These are phyloP conservation scores for Populus deltoides DNA, from an alignment of 345 rosid genomes.

Conservation along the genomic window DNA sequence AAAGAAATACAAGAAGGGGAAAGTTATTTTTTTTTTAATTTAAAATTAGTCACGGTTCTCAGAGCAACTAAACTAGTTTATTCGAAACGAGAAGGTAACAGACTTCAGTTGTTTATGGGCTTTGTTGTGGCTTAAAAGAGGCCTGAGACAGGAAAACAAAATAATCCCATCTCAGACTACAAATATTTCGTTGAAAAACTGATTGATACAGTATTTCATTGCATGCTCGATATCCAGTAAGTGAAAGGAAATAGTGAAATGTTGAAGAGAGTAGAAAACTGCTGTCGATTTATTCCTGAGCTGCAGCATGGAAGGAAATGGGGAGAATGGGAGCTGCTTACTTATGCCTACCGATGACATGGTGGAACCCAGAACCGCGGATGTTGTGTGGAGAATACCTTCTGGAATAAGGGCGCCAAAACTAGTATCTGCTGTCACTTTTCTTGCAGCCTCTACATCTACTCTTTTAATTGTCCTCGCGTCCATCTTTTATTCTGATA, in stretches of 20 bases:
- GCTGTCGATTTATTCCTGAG: slow-evolving; percentile 40
- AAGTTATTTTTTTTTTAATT: too few species aligned
- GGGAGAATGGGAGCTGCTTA: slow-evolving; percentile 33
- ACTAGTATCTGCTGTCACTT: slow-evolving; percentile 52
- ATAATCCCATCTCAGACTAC: not conserved
- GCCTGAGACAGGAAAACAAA: not conserved
- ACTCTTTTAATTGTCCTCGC: slow-evolving; percentile 43
- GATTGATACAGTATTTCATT: slow-evolving; percentile 27
- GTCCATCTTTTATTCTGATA: slow-evolving; percentile 37
- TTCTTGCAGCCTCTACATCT: slow-evolving; percentile 41
- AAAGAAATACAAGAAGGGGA: too few species aligned
- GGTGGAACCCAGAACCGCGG: slow-evolving; percentile 12
- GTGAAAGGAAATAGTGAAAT: slow-evolving; percentile 8
- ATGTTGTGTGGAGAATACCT: slow-evolving; percentile 62
- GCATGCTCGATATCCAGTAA: slow-evolving; percentile 81
- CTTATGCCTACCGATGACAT: slow-evolving; percentile 26
- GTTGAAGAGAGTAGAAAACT: not conserved
- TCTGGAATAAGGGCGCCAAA: slow-evolving; percentile 41
- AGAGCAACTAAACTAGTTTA: too few species aligned
- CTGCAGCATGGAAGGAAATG: slow-evolving; percentile 31
- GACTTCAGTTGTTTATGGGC: not conserved
- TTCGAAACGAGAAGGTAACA: not conserved
- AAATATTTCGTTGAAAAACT: not conserved
- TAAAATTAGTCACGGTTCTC: too few species aligned
- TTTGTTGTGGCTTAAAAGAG: not conserved